Conservation (phyloP, 768 basidiomycete genomes). For the Albatrellus ellisii region DNA sequence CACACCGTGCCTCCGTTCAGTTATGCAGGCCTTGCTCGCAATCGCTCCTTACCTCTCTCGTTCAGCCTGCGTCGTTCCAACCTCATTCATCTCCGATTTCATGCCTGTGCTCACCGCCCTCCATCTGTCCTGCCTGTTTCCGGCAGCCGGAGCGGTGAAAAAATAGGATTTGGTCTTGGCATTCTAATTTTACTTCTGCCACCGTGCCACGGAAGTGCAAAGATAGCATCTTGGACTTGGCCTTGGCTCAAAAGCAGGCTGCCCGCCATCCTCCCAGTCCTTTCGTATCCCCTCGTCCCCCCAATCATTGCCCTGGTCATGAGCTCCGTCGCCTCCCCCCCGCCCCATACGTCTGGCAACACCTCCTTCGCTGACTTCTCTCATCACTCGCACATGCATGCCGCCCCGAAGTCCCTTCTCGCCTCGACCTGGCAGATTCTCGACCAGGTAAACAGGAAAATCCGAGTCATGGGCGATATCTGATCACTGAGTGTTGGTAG, state of each 20-base stretch:
- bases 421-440: conserved; percentile 32
- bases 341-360: conserved; percentile 4
- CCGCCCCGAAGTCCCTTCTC: conserved; percentile 21
- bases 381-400: neutral
- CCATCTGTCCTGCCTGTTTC: neutral
- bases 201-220: conserved; percentile 9
- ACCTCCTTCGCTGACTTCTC: conserved; percentile 6
- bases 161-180: conserved; percentile 15
- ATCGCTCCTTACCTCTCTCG: no score
- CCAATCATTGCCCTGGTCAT: conserved; percentile 5
- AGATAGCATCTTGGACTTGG: conserved; percentile 9
- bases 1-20: no score
- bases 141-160: neutral
- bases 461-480: neutral
- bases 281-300: neutral
- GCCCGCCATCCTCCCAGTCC: conserved; percentile 4
- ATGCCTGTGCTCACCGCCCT: neutral
- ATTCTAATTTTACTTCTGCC: conserved; percentile 14
- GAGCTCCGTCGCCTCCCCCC: conserved; percentile 10
- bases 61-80: no score
- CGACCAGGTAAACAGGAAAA: conserved; percentile 27
- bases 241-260: conserved; percentile 14
- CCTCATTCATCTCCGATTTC: no score
- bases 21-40: no score
- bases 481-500: conserved; percentile 22